Evolutionary conservation across 208 protist genomes (phyloP).

Genomic region (Herpetomonas samuelpessoai): DNA sequence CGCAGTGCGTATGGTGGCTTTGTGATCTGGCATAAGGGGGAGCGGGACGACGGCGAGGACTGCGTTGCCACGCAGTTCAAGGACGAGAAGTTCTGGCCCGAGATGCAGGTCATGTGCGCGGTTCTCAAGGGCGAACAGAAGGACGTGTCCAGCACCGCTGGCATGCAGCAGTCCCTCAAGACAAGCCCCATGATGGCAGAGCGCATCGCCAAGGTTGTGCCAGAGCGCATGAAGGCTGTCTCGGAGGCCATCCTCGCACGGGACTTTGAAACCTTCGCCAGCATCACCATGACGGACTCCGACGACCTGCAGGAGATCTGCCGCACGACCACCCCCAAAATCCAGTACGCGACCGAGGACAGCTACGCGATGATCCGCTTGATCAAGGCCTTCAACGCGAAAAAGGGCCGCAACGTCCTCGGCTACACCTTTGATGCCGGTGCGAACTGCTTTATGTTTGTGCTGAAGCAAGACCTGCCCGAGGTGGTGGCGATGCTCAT

Average conservation of each 20-base stretch:
- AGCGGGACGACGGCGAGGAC: slow-evolving; percentile 75
- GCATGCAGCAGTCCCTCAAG: slow-evolving; percentile 96
- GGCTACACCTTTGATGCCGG: slow-evolving; percentile 99
- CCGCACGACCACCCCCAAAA: slow-evolving; percentile 96
- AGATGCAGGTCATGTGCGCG: slow-evolving; percentile 89
- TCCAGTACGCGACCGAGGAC: slow-evolving; percentile 98
- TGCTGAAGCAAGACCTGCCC: slow-evolving; percentile 75
- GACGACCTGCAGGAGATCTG: slow-evolving; percentile 98
- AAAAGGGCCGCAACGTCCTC: slow-evolving; percentile 58
- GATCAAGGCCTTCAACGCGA: slow-evolving; percentile 91
- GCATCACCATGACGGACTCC: slow-evolving; percentile 93
- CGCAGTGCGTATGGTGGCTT: slow-evolving; percentile 97
- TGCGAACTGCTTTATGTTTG: slow-evolving; percentile 98
- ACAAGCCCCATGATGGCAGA: slow-evolving; percentile 92
- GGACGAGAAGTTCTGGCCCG: slow-evolving; percentile 92
- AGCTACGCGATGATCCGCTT: slow-evolving; percentile 96
- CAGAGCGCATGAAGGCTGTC: slow-evolving; percentile 89
- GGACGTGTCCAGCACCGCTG: slow-evolving; percentile 92
- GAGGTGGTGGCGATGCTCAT: slow-evolving; percentile 86
- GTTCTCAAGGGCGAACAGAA: slow-evolving; percentile 95
- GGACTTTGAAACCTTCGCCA: slow-evolving; percentile 96
- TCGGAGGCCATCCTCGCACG: slow-evolving; percentile 87
- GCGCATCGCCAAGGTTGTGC: slow-evolving; percentile 83
- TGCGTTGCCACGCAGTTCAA: slow-evolving; percentile 93
- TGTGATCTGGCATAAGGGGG: slow-evolving; percentile 97